phyloP scores from a whole-genome alignment of 306 rosid genomes.

The Oemleria cerasiformis region DNA sequence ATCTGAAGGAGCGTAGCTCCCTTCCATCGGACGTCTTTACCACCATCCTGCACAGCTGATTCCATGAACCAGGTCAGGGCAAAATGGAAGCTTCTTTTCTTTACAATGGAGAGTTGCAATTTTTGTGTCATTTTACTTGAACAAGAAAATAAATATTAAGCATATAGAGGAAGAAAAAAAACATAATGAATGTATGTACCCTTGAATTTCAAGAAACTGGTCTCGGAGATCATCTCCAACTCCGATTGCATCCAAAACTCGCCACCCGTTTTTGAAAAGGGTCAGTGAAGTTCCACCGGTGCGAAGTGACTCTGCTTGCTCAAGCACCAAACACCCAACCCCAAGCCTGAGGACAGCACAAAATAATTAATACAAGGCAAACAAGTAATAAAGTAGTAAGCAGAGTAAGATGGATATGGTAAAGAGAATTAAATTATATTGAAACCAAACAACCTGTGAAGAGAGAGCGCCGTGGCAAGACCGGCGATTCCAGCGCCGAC shows the following conservation, averaged over 20 bases:
- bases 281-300: slow-evolving; percentile 85
- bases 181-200: slow-evolving; percentile 32
- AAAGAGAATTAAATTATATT: not conserved
- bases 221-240: slow-evolving; percentile 71
- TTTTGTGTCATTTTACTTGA: too few species aligned
- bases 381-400: too few species aligned
- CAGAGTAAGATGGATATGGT: too few species aligned
- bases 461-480: slow-evolving; percentile 74
- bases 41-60: slow-evolving; percentile 85
- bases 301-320: slow-evolving; percentile 59
- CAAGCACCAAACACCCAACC: slow-evolving; percentile 55
- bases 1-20: slow-evolving; percentile 70
- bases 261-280: slow-evolving; percentile 90
- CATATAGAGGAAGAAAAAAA: too few species aligned
- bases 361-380: not conserved
- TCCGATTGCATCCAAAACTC: slow-evolving; percentile 81
- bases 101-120: too few species aligned
- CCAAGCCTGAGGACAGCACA: slow-evolving; percentile 53
- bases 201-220: slow-evolving; percentile 76
- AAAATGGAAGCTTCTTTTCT: not conserved
- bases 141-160: too few species aligned
- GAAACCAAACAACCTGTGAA: slow-evolving; percentile 42
- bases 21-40: slow-evolving; percentile 71
- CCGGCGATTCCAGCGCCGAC: slow-evolving; percentile 80
- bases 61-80: slow-evolving; percentile 45